These are phyloP conservation scores for Ophiostoma angusticollis DNA, from an alignment of 2,329 filamentous ascomycete genomes.

Conservation along the genomic window DNA sequence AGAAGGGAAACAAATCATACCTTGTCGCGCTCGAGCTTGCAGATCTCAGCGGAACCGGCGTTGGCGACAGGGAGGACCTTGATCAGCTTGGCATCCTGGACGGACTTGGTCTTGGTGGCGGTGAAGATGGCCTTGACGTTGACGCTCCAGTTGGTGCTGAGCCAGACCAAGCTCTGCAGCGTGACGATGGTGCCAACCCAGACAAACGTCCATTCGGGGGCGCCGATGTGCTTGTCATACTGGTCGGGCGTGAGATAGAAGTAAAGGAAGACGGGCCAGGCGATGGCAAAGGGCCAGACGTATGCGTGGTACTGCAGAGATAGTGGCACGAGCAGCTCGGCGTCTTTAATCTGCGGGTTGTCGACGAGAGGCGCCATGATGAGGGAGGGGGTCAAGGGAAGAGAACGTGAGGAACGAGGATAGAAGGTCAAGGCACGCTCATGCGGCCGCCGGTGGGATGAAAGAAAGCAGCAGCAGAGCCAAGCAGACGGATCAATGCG, in stretches of 20 bases:
- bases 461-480: conserved; percentile 1
- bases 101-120: conserved; percentile 52
- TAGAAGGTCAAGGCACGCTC: no score
- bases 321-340: conserved; percentile 79
- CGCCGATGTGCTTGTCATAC: conserved; percentile 84
- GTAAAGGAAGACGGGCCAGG: conserved; percentile 86
- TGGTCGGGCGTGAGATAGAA: conserved; percentile 72
- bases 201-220: conserved; percentile 96
- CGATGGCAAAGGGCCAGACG: conserved; percentile 79
- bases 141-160: conserved; percentile 97
- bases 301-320: conserved; percentile 74
- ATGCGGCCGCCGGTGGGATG: no score
- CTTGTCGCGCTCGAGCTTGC: conserved; percentile 63
- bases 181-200: conserved; percentile 84
- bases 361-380: conserved; percentile 73
- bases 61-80: conserved; percentile 87
- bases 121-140: conserved; percentile 74
- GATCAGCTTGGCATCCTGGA: conserved; percentile 71
- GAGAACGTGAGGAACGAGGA: no score
- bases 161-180: conserved; percentile 76
- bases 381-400: neutral
- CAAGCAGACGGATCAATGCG: no score
- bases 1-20: conserved; percentile 22
- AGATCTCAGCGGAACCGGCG: conserved; percentile 81
- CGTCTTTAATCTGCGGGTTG: conserved; percentile 76